phyloP scores from a whole-genome alignment of 192 early-diverging fungal species.

The Backusella westeae region DNA sequence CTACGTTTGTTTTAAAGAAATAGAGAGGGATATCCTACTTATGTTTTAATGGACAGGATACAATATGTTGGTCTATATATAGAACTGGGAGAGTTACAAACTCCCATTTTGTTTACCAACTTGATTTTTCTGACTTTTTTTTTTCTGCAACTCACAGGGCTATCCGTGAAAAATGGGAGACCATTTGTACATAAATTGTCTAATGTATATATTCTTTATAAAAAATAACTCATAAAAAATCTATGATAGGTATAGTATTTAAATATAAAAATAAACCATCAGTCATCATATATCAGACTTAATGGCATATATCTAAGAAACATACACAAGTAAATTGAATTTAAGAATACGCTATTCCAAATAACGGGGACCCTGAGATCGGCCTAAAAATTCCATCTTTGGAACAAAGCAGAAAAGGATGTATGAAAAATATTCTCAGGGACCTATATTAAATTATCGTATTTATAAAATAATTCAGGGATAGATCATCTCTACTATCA shows the following conservation, averaged over 20 bases:
- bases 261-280: background rate
- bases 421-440: background rate
- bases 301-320: too few species aligned
- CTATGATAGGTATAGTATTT: background rate
- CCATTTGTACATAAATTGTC: too few species aligned
- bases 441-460: background rate
- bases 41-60: background rate
- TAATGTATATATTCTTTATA: background rate
- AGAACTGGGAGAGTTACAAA: background rate
- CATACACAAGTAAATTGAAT: background rate
- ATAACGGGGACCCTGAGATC: background rate
- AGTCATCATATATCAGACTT: background rate
- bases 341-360: background rate
- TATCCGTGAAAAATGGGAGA: too few species aligned
- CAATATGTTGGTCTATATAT: background rate
- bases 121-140: background rate
- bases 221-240: background rate
- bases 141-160: background rate
- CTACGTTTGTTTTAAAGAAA: background rate
- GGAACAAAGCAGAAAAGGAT: background rate
- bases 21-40: background rate
- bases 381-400: background rate
- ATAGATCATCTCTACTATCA: background rate
- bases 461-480: background rate
- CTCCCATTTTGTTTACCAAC: background rate